Evolutionary conservation across 169 alveolate genomes (phyloP), one percentile per base, ranked within the genome.

Genomic region (Plasmodium sp.): DNA sequence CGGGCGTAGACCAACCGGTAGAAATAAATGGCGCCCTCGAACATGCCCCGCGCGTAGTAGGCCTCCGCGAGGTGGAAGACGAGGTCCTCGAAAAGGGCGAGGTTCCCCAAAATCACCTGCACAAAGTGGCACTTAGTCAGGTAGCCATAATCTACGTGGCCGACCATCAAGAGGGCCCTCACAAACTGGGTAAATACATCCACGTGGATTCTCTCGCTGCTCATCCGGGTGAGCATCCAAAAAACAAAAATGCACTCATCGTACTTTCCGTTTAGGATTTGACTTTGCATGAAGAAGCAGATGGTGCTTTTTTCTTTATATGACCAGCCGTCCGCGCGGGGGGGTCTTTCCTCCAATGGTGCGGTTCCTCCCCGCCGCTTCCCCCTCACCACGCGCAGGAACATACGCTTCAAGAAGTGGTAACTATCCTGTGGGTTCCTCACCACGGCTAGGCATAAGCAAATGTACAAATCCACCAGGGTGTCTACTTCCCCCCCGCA

Each of bases 221-320:
- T 27, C 77, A 67, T 72, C 56, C 58, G 54, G 82, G 81, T 41
- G n/a, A 92, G 7, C 14, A 31, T 71, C 14, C 31, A 73, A 62
- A 51, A 92, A 5, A 83, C 48, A 83, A 71, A 92, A 16, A 92
- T 81, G 27, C 95, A 92, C 45, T 92, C 95, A 58, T 92, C 85
- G 14, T 92, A 92, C 83, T 92, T 92, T 22, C 45, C 62, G 84
- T 82, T 92, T 51, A 92, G 58, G 48, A 92, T 92, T 33, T 92
- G 95, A 9, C 92, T 9, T 33, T 92, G 95, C 95, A 92, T 92
- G 56, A 92, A 72, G 3, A 92, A 72, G 62, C 81, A 92, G 22
- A 92, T 81, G 43, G 82, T 45, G 14, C 56, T 51, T 67, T 92
- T 83, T 77, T 92, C 92, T 7, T 14, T n/a, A 41, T 92, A 92